Evolutionary conservation across 495 filamentous ascomycete species (phyloP), one percentile per base, ranked within the genome.

Genomic region (Chaetomidium leptoderma): DNA sequence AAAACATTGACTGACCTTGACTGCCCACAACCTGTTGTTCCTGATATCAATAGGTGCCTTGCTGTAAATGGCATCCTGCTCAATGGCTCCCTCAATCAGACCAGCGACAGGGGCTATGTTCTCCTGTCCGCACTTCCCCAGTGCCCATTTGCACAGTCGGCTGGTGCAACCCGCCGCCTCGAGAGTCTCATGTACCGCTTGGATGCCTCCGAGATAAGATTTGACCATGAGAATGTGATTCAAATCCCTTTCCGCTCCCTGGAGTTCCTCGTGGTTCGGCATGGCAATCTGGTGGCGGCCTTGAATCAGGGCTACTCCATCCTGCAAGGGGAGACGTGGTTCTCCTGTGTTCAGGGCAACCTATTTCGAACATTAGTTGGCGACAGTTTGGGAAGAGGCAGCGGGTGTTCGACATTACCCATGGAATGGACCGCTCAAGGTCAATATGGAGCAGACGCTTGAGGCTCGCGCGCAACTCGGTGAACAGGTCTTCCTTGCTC

Each of bases 21-120:
- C 83, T 51, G 93, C 93, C 72, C 95, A 96, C 13, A 89, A 91
- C 47, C 93, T 79, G 69, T 98, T 95, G 63, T 97, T 95, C 50
- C 91, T 82, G 52, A 95, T 75, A 58, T 96, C 93, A 10, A 97
- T 79, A 3, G 93, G 89, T 39, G 84, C 82, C 48, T 81, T 89
- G 60, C 89, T 85, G 64, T 87, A 95, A 4, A 78, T 80, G 1
- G 88, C 86, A 68, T 93, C 87, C 46, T 89, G 83, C 57, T 97
- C 95, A 61, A 98, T 86, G 0, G 83, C 84, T 27, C 74, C 69
- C 46, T 83, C 74, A 53, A 97, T 92, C 3, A 90, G 63, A 8
- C 77, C 68, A 51, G 86, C 74, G 4, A 92, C 76, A 5, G 77
- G 75, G 21, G 72, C 74, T 39, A 86, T 76, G n/a, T 77, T 80